Evolutionary conservation across 2,329 filamentous ascomycete genomes (phyloP).

Genomic region (Ophiostoma piceae): DNA sequence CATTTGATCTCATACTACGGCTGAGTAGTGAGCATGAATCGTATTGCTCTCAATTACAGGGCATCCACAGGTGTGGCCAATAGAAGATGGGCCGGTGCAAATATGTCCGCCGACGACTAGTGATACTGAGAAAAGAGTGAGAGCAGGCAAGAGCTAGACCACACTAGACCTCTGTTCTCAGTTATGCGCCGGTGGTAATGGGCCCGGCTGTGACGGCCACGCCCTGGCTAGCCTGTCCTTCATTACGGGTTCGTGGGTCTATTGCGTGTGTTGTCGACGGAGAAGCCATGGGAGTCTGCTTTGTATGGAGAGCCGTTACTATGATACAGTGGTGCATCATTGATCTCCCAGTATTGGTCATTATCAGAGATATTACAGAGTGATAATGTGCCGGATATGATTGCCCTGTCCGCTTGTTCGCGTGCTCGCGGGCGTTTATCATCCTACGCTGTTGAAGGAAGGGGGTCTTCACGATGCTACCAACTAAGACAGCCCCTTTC

Average conservation of each 20-base stretch:
- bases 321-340: neutral
- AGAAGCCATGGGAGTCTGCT: neutral
- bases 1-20: neutral
- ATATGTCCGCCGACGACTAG: neutral
- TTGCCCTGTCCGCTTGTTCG: neutral
- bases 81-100: constrained; percentile 3
- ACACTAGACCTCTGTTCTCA: neutral
- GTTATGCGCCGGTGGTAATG: constrained; percentile 4
- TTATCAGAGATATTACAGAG: neutral
- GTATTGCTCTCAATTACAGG: neutral
- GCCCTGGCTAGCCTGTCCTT: constrained; percentile 10
- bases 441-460: neutral
- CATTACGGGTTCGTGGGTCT: constrained; percentile 10
- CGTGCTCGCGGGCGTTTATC: neutral
- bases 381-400: neutral
- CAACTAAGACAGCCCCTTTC: neutral
- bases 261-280: neutral
- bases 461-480: neutral
- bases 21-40: neutral
- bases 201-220: constrained; percentile 4
- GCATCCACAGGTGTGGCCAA: neutral
- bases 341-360: neutral
- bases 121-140: neutral
- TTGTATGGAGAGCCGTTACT: neutral
- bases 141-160: neutral